Evolutionary conservation across 495 filamentous ascomycete species (phyloP), one percentile per base, ranked within the genome.

Genomic region (Amphirosellinia nigrospora): DNA sequence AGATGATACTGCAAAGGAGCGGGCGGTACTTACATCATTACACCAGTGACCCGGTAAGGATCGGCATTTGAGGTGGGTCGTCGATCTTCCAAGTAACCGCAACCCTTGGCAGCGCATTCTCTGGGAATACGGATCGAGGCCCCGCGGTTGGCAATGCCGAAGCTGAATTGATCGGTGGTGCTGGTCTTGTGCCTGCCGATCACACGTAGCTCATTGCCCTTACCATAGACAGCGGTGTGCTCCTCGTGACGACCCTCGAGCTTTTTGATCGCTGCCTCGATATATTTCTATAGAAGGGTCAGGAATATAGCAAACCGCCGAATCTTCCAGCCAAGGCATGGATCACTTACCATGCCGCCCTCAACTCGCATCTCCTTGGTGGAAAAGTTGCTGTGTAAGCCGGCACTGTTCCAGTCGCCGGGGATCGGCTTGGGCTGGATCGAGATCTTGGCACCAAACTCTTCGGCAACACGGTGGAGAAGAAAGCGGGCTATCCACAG

Each of bases 391-490:
- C 71, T 79, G 90, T 99, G 96, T 50, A 99, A 93, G 86, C 96
- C 96, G 70, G 96, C 94, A 80, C 96, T 96, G 89, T 99, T 99
- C 96, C 96, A 99, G 86, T 98, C 94, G 79, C 96, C 96, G 71
- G 94, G 93, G 81, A 99, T 97, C 74, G 96, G 96, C 91, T 99
- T 99, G 79, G 96, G 96, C 78, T 94, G 88, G 83, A 98, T 93
- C 58, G 96, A 96, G 72, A 98, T 93, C 87, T 94, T 93, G 82
- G 90, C 93, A 81, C 96, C 96, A 78, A 97, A 98, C 78, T 98
- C 96, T 80, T 99, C 96, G 69, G 96, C 92, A 71, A 98, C 93
- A 72, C 96, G 94, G 90, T 94, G 89, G 73, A 98, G 94, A 59
- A 99, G 88, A 89, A 94, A 98, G 70, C 96, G 94, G 71, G 96